A percentile compares a stretch with the other conserved stretches of the same genome.
Conservation (phyloP, 1,139 yeast species). For the Nakaseomyces nivariensis region DNA sequence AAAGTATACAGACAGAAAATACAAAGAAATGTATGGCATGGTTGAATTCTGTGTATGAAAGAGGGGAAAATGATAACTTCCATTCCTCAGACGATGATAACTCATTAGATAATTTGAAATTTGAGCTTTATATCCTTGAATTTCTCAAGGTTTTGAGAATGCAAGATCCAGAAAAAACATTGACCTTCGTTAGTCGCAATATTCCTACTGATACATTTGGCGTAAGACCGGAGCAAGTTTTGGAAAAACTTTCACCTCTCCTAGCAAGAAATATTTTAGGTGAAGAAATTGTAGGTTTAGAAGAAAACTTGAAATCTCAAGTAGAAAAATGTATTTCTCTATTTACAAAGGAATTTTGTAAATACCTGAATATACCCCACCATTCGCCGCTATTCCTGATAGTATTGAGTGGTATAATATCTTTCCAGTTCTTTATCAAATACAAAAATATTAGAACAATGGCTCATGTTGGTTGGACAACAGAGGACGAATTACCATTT, state of each 20-base stretch:
- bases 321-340: constrained; percentile 29
- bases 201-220: constrained; percentile 5
- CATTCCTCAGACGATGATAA: not conserved
- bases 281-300: constrained; percentile 11
- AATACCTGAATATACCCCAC: constrained; percentile 50
- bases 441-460: constrained; percentile 40
- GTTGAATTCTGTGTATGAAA: constrained; percentile 8
- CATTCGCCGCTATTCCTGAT: constrained; percentile 66
- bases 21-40: constrained; percentile 20
- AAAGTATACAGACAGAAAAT: constrained; percentile 18
- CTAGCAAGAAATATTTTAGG: constrained; percentile 19
- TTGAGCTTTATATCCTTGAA: constrained; percentile 21
- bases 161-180: constrained; percentile 15
- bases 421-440: constrained; percentile 64
- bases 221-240: constrained; percentile 8
- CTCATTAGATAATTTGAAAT: constrained; percentile 7
- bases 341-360: constrained; percentile 60
- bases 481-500: constrained; percentile 48
- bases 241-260: constrained; percentile 16
- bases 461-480: constrained; percentile 44
- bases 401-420: constrained; percentile 58
- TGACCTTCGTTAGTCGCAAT: constrained; percentile 12
- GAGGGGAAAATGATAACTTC: not conserved
- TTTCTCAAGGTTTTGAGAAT: constrained; percentile 17
- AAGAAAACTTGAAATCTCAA: constrained; percentile 15